phyloP scores from a whole-genome alignment of 805 yeast species.

The Ogataea trehalophila region DNA sequence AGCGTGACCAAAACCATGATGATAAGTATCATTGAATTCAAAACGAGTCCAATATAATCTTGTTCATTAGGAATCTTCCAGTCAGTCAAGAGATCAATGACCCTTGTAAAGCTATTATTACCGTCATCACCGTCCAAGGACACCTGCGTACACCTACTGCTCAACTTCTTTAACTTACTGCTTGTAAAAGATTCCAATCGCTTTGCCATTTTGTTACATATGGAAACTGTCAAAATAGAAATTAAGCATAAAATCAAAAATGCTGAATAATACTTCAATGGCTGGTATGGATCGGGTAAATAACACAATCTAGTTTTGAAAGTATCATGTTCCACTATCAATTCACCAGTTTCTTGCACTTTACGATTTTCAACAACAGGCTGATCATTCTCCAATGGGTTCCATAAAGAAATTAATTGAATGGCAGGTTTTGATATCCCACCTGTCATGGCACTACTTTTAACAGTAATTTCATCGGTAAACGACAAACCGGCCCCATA shows the following conservation, averaged over 20 bases:
- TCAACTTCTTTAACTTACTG: too few species aligned
- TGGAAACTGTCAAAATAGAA: conserved; percentile 20
- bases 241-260: conserved; percentile 6
- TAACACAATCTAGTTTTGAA: conserved; percentile 26
- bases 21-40: conserved; percentile 7
- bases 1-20: conserved; percentile 7
- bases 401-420: conserved; percentile 66
- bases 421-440: conserved; percentile 84
- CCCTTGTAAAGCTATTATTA: too few species aligned
- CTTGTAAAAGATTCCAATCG: neutral
- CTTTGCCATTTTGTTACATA: conserved; percentile 7
- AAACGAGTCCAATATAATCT: conserved; percentile 8
- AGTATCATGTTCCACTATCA: conserved; percentile 24
- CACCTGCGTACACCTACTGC: too few species aligned
- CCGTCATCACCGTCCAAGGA: too few species aligned
- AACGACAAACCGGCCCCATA: conserved; percentile 6
- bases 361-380: neutral
- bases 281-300: conserved; percentile 24
- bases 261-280: conserved; percentile 18
- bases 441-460: conserved; percentile 89
- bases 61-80: conserved; percentile 18
- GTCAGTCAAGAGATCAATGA: conserved; percentile 7
- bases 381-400: conserved; percentile 16
- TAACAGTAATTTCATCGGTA: conserved; percentile 70
- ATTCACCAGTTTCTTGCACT: conserved; percentile 14